These are phyloP conservation scores for Camellia oleifera DNA, from an alignment of 179 eudicot genomes.

Conservation along the genomic window DNA sequence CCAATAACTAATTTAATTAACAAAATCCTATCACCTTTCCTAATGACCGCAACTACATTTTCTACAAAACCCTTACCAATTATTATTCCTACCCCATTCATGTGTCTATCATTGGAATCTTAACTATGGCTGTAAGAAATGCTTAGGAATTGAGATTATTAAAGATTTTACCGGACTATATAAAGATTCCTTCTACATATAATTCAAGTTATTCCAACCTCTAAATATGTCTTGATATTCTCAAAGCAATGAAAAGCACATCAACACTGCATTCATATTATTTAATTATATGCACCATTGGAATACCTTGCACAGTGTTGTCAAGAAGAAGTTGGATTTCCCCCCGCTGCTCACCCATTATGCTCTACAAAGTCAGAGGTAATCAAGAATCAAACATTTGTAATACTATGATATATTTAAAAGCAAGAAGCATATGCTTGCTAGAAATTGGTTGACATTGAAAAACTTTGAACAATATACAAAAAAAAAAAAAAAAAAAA, in stretches of 20 bases:
- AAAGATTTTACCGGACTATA: background rate
- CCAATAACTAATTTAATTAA: too few species aligned
- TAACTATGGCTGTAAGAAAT: too few species aligned
- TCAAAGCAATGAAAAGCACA: background rate
- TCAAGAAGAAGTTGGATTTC: constrained; percentile 63
- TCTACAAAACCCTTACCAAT: background rate
- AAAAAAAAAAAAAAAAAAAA: too few species aligned
- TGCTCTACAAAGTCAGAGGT: constrained; percentile 39
- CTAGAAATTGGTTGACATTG: background rate
- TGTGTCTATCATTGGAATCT: background rate
- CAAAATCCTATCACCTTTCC: too few species aligned
- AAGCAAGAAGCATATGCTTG: background rate
- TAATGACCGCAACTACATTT: background rate
- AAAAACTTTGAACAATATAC: too few species aligned
- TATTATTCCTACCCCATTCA: too few species aligned
- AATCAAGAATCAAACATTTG: constrained; percentile 8
- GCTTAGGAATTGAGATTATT: background rate
- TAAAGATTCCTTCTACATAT: background rate
- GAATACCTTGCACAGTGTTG: constrained; percentile 78
- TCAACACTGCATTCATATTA: constrained; percentile 1
- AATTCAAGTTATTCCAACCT: background rate
- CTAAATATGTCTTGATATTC: background rate
- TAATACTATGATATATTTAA: background rate
- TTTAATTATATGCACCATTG: constrained; percentile 9
- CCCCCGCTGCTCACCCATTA: constrained; percentile 40